Base-by-base conservation (phyloP, 345 rosid genomes). In the Pelargonium nanum region DNA sequence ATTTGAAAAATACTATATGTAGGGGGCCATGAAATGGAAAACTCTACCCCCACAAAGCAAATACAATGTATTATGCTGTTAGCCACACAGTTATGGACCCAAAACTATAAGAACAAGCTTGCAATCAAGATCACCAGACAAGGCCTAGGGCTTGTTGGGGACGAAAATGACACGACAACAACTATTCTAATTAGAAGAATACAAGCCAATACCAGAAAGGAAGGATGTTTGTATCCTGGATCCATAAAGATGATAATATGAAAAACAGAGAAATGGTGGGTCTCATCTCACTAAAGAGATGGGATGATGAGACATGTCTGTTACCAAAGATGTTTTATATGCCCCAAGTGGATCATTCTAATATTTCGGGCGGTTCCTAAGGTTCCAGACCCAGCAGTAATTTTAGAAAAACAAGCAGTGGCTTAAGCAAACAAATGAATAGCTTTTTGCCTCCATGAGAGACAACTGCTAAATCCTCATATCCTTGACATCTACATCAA, bases 151-250 rank as follows among this genome's bases (percentile, higher is more conserved):
- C 4, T 34, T 73, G 32, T 30, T 34, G 40, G 58, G n/a, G 8
- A 25, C 25, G 68, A 68, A 23, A 63, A 52, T 25, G 77, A 70
- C 76, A 53, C 4, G 23, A 34, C 57, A 75, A 70, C 74, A 65
- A 64, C 76, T 66, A n/a, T 57, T 53, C 63, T 56, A 40, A 70
- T 40, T 16, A 60, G 15, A 55, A 48, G 64, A 56, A 63, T 57
- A 54, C 40, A 66, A 56, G 59, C 12, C 24, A 60, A 25, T 56
- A 58, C 62, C 24, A 57, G 68, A 67, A 69, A 57, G 44, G 51
- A 69, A 57, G 69, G 65, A 70, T 60, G 76, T 55, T 59, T 66
- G 28, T 62, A 51, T 55, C 59, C 55, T 24, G 45, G 45, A 34
- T 34, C 4, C 15, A 59, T 26, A 16, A 69, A 54, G 55, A 64